phyloP scores from a whole-genome alignment of 805 yeast genomes.

The Metschnikowia chrysomelidarum region DNA sequence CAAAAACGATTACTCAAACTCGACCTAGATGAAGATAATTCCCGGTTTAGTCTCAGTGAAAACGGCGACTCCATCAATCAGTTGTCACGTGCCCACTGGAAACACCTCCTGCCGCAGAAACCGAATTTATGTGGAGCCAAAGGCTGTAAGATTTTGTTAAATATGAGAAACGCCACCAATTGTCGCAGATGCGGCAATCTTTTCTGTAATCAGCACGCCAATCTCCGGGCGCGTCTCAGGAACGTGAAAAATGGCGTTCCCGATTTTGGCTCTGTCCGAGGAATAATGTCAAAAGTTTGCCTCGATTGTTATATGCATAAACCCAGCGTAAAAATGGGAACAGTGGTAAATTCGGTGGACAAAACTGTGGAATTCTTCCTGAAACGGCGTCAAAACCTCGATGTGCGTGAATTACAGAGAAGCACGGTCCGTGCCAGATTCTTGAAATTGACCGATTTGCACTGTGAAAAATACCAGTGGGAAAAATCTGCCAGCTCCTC shows the following conservation, averaged over 20 bases:
- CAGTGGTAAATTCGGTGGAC: conserved; percentile 37
- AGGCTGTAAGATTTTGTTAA: conserved; percentile 44
- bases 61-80: conserved; percentile 8
- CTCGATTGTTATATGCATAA: conserved; percentile 52
- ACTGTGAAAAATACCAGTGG: conserved; percentile 10
- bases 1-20: conserved; percentile 39
- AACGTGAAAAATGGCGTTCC: conserved; percentile 21
- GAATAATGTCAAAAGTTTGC: conserved; percentile 77
- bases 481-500: not conserved
- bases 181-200: conserved; percentile 77
- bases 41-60: conserved; percentile 35
- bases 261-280: conserved; percentile 23
- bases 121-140: conserved; percentile 41
- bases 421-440: conserved; percentile 60
- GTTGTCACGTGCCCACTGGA: conserved; percentile 58
- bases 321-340: conserved; percentile 54
- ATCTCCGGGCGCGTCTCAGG: conserved; percentile 50
- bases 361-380: conserved; percentile 40
- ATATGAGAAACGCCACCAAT: conserved; percentile 58
- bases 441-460: conserved; percentile 41
- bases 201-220: conserved; percentile 65
- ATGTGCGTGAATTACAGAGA: conserved; percentile 50
- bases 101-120: conserved; percentile 38
- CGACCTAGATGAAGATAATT: conserved; percentile 48
- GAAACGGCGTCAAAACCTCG: conserved; percentile 43